Conservation (phyloP, 148 eudicot genomes). For the Bassia scoparia region DNA sequence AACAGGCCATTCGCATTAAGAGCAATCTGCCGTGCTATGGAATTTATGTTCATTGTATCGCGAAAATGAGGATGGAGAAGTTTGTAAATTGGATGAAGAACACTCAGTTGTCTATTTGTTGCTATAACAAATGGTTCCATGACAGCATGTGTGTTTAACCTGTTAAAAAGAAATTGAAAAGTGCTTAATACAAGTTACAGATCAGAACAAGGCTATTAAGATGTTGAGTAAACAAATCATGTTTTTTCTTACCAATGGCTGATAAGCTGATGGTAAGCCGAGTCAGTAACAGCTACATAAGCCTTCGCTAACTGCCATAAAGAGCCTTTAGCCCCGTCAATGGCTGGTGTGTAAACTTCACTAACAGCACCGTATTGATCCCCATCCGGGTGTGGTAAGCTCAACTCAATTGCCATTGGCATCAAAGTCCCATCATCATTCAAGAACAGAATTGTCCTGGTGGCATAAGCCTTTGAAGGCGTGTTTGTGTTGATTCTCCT, state of each 20-base stretch:
- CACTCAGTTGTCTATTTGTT: constrained; percentile 73
- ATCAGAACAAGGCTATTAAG: not conserved
- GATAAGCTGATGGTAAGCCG: constrained; percentile 78
- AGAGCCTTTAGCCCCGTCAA: constrained; percentile 47
- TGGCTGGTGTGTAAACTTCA: constrained; percentile 45
- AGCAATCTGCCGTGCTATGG: constrained; percentile 65
- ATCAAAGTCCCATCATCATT: constrained; percentile 61
- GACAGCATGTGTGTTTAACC: constrained; percentile 75
- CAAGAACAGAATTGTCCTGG: constrained; percentile 65
- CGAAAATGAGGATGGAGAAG: constrained; percentile 83
- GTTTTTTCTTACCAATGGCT: constrained; percentile 66
- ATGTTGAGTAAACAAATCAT: not conserved
- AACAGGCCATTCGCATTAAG: constrained; percentile 68
- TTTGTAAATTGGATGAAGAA: constrained; percentile 73
- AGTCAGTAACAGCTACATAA: constrained; percentile 73
- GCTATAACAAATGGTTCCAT: constrained; percentile 88
- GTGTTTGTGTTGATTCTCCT: constrained; percentile 49
- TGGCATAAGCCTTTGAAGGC: constrained; percentile 58
- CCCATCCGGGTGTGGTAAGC: constrained; percentile 56
- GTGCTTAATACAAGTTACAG: not conserved
- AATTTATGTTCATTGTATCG: constrained; percentile 79
- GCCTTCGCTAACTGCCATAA: constrained; percentile 88
- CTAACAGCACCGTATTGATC: constrained; percentile 50
- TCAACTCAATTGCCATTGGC: constrained; percentile 67
- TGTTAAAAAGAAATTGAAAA: constrained; percentile 19